A percentile compares a stretch with the other conserved stretches of the same genome.
phyloP scores from a whole-genome alignment of 306 rosid genomes.

The Alnus rubra region DNA sequence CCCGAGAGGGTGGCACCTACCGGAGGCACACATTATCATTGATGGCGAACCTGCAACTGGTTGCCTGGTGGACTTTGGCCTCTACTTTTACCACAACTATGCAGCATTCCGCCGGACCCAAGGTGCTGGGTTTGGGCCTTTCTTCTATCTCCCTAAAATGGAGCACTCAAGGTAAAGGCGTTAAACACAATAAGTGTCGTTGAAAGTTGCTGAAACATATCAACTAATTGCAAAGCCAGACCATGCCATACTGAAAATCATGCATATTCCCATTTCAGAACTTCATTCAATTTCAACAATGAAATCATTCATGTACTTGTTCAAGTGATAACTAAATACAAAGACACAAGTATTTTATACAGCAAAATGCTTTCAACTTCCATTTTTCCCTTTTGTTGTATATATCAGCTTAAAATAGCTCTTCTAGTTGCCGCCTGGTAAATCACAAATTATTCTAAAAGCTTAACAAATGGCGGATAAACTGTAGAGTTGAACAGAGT shows the following conservation, averaged over 20 bases:
- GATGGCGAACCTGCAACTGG: conserved; percentile 87
- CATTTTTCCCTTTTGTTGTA: neutral
- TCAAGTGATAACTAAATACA: neutral
- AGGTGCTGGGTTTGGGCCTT: conserved; percentile 85
- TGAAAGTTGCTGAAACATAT: neutral
- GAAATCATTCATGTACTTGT: neutral
- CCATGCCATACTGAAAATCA: neutral
- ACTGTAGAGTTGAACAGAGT: no score
- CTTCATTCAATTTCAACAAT: neutral
- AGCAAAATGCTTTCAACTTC: neutral
- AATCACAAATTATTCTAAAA: no score
- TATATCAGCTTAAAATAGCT: no score
- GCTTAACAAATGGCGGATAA: no score
- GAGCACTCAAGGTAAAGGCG: conserved; percentile 75
- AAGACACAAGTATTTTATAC: neutral
- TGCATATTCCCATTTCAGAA: neutral
- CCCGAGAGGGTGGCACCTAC: conserved; percentile 95
- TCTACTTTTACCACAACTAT: conserved; percentile 70
- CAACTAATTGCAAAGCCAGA: neutral
- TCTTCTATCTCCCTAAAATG: conserved; percentile 95
- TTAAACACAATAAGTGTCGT: neutral
- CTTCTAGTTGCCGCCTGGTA: no score
- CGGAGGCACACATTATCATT: conserved; percentile 79
- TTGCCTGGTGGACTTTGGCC: conserved; percentile 91
- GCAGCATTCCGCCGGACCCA: conserved; percentile 61